Conservation (phyloP, 768 basidiomycete genomes). For the Tubosaeta sp. region DNA sequence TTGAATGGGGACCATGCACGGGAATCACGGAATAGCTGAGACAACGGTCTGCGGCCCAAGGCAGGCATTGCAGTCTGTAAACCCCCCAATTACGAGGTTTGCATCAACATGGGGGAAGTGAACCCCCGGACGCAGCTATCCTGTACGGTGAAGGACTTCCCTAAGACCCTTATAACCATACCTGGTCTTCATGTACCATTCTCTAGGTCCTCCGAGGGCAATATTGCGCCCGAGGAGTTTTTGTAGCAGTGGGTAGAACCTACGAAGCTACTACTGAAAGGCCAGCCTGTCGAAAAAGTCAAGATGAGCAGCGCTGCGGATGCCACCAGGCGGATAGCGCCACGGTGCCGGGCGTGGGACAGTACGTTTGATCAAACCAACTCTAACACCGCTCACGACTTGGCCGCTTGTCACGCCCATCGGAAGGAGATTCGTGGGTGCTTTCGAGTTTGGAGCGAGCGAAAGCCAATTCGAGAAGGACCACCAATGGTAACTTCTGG, state of each 20-base stretch:
- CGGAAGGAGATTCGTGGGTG: slow-evolving; percentile 8
- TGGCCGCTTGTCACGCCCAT: slow-evolving; percentile 1
- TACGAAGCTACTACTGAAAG: background rate
- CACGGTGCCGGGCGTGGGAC: background rate
- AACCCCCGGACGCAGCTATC: background rate
- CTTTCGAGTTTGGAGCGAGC: slow-evolving; percentile 5
- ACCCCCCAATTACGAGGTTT: background rate
- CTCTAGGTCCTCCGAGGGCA: background rate
- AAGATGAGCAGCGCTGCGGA: too few relatives aligned
- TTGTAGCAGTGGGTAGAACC: background rate
- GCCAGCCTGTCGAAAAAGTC: background rate
- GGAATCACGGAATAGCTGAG: background rate
- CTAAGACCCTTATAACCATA: background rate
- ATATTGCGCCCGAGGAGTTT: background rate
- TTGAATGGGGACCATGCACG: slow-evolving; percentile 1
- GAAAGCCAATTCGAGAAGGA: slow-evolving; percentile 7
- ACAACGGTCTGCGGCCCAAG: background rate
- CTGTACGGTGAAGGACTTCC: background rate
- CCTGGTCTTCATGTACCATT: background rate
- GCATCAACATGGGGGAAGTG: background rate
- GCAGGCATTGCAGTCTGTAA: background rate
- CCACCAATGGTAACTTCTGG: background rate
- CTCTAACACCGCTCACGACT: background rate
- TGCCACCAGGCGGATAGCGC: background rate
- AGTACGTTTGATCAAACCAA: background rate